These are phyloP conservation scores for Ottelia alismoides DNA, from an alignment of 106 monocot species.

Conservation along the genomic window DNA sequence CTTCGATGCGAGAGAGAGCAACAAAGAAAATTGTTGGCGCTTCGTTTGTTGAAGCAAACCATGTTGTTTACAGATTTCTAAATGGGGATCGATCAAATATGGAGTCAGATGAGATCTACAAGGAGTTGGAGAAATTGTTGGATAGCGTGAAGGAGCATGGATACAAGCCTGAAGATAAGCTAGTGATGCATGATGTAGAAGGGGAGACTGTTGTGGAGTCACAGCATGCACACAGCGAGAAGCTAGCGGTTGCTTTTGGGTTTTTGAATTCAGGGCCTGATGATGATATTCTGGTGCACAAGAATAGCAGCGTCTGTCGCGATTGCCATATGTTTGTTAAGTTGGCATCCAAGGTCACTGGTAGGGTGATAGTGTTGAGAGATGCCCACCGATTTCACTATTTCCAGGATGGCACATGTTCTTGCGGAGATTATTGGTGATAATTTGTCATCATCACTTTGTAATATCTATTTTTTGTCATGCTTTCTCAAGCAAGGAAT, in stretches of 20 bases:
- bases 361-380: constrained; percentile 19
- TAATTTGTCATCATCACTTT: no score
- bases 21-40: constrained; percentile 10
- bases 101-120: constrained; percentile 17
- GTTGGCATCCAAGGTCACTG: constrained; percentile 22
- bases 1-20: constrained; percentile 16
- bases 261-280: constrained; percentile 18
- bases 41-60: constrained; percentile 13
- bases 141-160: constrained; percentile 16
- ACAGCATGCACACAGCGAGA: constrained; percentile 21
- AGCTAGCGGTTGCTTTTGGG: constrained; percentile 27
- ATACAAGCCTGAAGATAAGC: constrained; percentile 13
- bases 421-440: constrained; percentile 35
- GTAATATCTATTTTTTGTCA: no score
- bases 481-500: no score
- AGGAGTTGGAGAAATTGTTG: constrained; percentile 12
- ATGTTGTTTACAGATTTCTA: constrained; percentile 17
- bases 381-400: constrained; percentile 28
- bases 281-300: constrained; percentile 15
- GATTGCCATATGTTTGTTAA: constrained; percentile 22
- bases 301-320: constrained; percentile 20
- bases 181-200: constrained; percentile 28
- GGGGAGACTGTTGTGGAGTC: constrained; percentile 22
- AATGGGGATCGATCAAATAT: constrained; percentile 11
- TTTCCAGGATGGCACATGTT: constrained; percentile 18